phyloP scores from a whole-genome alignment of 768 basidiomycete species.

The Steccherinum ochraceum region DNA sequence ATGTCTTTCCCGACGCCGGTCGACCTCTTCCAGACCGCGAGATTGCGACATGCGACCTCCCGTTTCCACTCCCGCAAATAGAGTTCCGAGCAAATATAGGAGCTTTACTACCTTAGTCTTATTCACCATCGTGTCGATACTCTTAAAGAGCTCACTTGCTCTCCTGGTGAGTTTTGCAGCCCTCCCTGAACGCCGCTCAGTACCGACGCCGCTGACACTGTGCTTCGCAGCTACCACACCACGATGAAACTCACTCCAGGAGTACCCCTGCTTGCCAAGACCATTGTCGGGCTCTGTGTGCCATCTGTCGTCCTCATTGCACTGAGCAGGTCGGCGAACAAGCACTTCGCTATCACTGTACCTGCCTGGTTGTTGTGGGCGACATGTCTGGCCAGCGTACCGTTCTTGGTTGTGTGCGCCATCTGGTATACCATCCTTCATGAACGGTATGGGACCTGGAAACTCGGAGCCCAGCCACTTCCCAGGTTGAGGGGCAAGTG shows the following conservation, averaged over 20 bases:
- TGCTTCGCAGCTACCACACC: too few relatives aligned
- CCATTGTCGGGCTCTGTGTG: not conserved
- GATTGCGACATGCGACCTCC: too few relatives aligned
- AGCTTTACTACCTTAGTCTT: too few relatives aligned
- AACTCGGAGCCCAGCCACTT: conserved; percentile 3
- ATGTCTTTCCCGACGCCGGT: too few relatives aligned
- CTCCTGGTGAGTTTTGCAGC: too few relatives aligned
- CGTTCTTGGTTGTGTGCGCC: not conserved
- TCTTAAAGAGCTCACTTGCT: too few relatives aligned
- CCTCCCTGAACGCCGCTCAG: too few relatives aligned
- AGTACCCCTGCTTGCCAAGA: not conserved
- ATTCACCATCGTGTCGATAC: too few relatives aligned
- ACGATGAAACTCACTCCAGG: not conserved
- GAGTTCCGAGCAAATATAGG: too few relatives aligned
- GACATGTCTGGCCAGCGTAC: not conserved
- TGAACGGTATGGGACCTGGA: not conserved
- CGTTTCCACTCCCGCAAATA: too few relatives aligned
- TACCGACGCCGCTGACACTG: too few relatives aligned
- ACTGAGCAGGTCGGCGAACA: not conserved
- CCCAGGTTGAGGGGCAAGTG: conserved; percentile 26
- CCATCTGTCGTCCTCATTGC: not conserved
- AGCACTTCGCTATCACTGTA: not conserved
- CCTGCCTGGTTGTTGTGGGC: not conserved
- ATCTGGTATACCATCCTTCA: not conserved
- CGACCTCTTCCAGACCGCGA: too few relatives aligned